phyloP scores from a whole-genome alignment of 192 early-diverging fungal genomes.

The Chytriomyces sp. region DNA sequence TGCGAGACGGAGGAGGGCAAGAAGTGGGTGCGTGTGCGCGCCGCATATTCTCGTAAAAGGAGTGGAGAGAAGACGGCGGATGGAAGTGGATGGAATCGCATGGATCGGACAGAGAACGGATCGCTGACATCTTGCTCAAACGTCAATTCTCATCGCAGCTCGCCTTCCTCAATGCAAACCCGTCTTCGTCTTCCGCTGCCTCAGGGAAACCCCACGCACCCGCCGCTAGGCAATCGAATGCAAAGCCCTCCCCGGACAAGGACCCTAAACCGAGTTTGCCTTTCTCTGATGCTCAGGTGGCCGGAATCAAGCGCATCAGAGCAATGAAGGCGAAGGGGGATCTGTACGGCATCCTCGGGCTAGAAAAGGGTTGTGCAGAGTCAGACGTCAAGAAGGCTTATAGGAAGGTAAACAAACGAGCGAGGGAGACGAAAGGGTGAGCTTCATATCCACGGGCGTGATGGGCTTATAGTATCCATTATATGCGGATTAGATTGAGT shows the following conservation, averaged over 20 bases:
- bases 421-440: too few relatives aligned
- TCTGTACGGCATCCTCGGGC: slow-evolving; percentile 80
- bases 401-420: too few relatives aligned
- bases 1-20: slow-evolving; percentile 73
- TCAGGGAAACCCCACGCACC: slow-evolving; percentile 20
- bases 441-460: too few relatives aligned
- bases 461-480: too few relatives aligned
- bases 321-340: slow-evolving; percentile 67
- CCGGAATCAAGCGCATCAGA: slow-evolving; percentile 78
- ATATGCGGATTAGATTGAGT: too few relatives aligned
- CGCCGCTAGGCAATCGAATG: slow-evolving; percentile 29
- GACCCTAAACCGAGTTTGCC: slow-evolving; percentile 47
- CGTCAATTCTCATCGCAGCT: too few relatives aligned
- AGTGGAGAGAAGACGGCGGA: too few relatives aligned
- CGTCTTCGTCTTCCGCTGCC: slow-evolving; percentile 27
- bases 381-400: slow-evolving; percentile 92
- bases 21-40: slow-evolving; percentile 39
- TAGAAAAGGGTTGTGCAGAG: slow-evolving; percentile 76
- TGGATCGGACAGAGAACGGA: not conserved
- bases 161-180: slow-evolving; percentile 13
- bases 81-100: too few relatives aligned
- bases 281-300: slow-evolving; percentile 76
- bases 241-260: slow-evolving; percentile 23
- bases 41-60: too few relatives aligned
- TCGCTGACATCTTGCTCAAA: not conserved